Percentiles rank a stretch among this genome's conserved stretches.
phyloP scores from a whole-genome alignment of 139 green algal genomes.

The Asterochloris erici region DNA sequence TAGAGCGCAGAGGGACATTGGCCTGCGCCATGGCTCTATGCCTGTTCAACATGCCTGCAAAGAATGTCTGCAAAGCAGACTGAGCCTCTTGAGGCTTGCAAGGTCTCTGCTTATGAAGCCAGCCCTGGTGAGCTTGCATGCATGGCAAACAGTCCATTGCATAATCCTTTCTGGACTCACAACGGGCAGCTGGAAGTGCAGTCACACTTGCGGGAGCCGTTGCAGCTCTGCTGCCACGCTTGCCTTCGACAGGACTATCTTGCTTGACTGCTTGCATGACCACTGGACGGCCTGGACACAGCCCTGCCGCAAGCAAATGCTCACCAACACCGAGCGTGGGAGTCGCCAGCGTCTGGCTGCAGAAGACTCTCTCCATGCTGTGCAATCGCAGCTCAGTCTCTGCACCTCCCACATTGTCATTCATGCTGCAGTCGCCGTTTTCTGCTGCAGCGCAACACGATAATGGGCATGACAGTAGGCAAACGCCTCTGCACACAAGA shows the following conservation, averaged over 20 bases:
- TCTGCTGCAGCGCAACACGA: too few species aligned
- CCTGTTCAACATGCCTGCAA: neutral
- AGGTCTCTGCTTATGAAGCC: neutral
- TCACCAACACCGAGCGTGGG: neutral
- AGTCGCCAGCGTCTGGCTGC: conserved; percentile 21
- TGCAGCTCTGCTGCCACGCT: neutral
- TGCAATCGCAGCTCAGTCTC: conserved; percentile 10
- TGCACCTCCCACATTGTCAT: neutral
- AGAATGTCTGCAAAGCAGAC: neutral
- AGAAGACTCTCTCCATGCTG: conserved; percentile 21
- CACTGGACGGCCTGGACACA: neutral
- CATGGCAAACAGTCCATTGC: neutral
- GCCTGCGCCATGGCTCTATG: neutral
- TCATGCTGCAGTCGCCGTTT: too few species aligned
- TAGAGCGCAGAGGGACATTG: neutral
- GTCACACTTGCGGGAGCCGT: neutral
- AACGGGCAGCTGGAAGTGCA: neutral
- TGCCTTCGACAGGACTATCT: neutral
- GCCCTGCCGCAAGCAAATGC: neutral
- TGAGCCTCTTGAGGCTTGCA: too few species aligned
- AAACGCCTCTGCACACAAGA: too few species aligned
- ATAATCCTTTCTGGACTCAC: neutral
- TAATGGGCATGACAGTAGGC: too few species aligned
- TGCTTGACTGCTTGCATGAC: neutral
- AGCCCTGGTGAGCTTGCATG: neutral